phyloP scores from a whole-genome alignment of 2,329 filamentous ascomycete genomes.

The Botrytis sinoallii region DNA sequence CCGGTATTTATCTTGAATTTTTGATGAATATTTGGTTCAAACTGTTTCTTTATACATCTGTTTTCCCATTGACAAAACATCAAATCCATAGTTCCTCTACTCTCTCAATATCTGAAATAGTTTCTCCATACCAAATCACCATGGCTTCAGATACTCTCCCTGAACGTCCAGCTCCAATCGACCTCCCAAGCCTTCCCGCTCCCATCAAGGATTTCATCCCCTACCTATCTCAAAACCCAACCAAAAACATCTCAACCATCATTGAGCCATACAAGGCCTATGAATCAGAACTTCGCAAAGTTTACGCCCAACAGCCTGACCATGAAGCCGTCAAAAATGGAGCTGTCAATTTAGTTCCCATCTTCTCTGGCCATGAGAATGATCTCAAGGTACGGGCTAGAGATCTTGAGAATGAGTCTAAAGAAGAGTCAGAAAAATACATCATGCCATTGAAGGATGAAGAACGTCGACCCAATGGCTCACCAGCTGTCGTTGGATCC shows the following conservation, averaged over 20 bases:
- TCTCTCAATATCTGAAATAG: background rate
- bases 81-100: background rate
- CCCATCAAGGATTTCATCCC: slow-evolving; percentile 36
- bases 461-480: slow-evolving; percentile 59
- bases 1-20: background rate
- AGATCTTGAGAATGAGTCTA: slow-evolving; percentile 53
- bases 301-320: slow-evolving; percentile 65
- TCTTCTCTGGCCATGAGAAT: slow-evolving; percentile 58
- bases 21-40: background rate
- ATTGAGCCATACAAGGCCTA: slow-evolving; percentile 65
- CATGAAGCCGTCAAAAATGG: slow-evolving; percentile 56
- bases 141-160: slow-evolving; percentile 11
- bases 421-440: slow-evolving; percentile 60
- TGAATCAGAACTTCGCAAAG: slow-evolving; percentile 62
- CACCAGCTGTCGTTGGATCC: slow-evolving; percentile 64
- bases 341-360: slow-evolving; percentile 61
- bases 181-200: slow-evolving; percentile 31
- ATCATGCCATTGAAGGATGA: slow-evolving; percentile 65
- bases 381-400: slow-evolving; percentile 62
- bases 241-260: slow-evolving; percentile 54
- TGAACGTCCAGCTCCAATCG: slow-evolving; percentile 20
- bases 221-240: slow-evolving; percentile 54
- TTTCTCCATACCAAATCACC: background rate
- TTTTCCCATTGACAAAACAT: background rate
- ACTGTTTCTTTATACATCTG: background rate